These are phyloP conservation scores for Exophiala aquamarina DNA, from an alignment of 2,329 filamentous ascomycete genomes.

Conservation along the genomic window DNA sequence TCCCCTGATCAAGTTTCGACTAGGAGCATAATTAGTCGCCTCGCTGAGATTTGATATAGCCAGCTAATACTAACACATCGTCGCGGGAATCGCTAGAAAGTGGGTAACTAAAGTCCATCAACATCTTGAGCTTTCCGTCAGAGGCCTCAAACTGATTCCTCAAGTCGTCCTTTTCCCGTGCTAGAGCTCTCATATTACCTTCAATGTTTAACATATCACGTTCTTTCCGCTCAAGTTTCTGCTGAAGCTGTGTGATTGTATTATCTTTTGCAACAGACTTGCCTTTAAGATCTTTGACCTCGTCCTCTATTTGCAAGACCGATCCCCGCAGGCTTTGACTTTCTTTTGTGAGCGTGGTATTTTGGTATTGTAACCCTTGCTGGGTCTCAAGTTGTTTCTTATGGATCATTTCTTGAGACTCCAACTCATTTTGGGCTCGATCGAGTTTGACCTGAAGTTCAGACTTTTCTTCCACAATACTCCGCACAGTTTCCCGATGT, in stretches of 20 bases:
- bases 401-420: neutral
- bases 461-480: neutral
- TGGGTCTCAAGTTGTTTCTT: conserved; percentile 1
- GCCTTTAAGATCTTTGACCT: conserved; percentile 1
- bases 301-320: neutral
- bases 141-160: neutral
- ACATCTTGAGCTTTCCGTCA: conserved; percentile 1
- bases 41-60: neutral
- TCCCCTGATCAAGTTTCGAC: neutral
- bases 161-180: neutral
- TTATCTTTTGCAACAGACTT: neutral
- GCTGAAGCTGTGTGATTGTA: conserved; percentile 1
- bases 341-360: neutral
- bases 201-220: neutral
- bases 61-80: conserved; percentile 1
- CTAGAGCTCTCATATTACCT: neutral
- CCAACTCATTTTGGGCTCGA: neutral
- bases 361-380: neutral
- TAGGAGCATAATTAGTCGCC: conserved; percentile 2
- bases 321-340: neutral
- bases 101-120: conserved; percentile 1
- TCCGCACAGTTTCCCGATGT: neutral
- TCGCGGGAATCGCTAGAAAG: neutral
- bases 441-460: conserved; percentile 2
- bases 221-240: conserved; percentile 1